Evolutionary conservation across 2,329 filamentous ascomycete species (phyloP), one percentile per base, ranked within the genome.

Genomic region (Didymella arachidicola): DNA sequence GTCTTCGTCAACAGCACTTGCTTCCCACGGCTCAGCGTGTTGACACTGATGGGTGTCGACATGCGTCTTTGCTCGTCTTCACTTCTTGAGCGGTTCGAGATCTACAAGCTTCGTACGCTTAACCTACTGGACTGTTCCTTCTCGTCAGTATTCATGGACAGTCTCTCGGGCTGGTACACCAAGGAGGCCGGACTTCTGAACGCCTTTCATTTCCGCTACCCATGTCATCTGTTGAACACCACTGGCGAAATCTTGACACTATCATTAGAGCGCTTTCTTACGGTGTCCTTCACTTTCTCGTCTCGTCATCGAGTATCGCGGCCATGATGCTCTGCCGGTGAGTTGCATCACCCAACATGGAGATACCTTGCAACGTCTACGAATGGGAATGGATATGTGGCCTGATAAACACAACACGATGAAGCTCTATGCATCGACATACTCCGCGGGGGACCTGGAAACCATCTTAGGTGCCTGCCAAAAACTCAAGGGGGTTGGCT

Each of bases 321-420:
- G 26, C 11, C 5, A 25, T 16, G 14, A n/a, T 22, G 16, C 27
- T 14, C 7, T 41, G 25, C 22, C 18, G 3, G 25, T 19, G 10
- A 22, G 19, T n/a, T 49, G 47, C n/a, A 49, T 49, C 34, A 39
- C n/a, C 10, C 19, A n/a, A n/a, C 34, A 49, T 8, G 47, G 47
- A 8, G 10, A n/a, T 1, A 30, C 34, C 4, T 30, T 41, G 14
- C 47, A 25, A 41, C 4, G 12, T 39, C 16, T 41, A 7, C 27
- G 8, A 1, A 16, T 49, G 10, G 32, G 22, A 16, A 41, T 25
- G 25, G n/a, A 39, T 12, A 6, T 36, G 19, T 25, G 25, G 36
- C 47, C 47, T 25, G 10, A 18, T 7, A 36, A 29, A 10, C 41
- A 7, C 25, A 7, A n/a, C 11, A 14, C 10, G 6, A 3, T n/a